Conservation (phyloP, 306 rosid genomes). For the Amphicarpaea edgeworthii region DNA sequence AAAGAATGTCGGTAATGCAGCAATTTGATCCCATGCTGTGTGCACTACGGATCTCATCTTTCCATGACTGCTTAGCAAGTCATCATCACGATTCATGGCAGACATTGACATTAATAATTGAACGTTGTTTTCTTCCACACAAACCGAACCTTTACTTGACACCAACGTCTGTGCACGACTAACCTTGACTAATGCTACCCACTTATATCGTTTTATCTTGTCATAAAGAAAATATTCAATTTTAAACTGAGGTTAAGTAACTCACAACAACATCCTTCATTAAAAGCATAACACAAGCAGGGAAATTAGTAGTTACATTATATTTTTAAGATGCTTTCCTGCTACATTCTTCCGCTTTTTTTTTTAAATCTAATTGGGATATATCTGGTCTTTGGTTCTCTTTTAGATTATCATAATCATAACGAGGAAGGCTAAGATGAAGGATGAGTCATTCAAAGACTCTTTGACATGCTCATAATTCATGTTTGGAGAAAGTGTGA, state of each 20-base stretch:
- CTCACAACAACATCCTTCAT: neutral
- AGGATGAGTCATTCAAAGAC: too few species aligned
- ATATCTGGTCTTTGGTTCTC: too few species aligned
- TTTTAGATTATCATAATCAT: too few species aligned
- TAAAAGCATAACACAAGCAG: neutral
- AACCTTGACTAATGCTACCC: neutral
- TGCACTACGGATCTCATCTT: slow-evolving; percentile 10
- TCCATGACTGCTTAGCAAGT: neutral
- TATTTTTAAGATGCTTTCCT: too few species aligned
- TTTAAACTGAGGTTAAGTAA: neutral
- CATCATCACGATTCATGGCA: slow-evolving; percentile 38
- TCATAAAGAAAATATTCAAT: slow-evolving; percentile 4
- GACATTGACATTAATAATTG: slow-evolving; percentile 46
- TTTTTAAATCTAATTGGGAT: too few species aligned
- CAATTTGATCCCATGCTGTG: neutral
- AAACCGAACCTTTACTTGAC: slow-evolving; percentile 11
- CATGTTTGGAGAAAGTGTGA: too few species aligned
- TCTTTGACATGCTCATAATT: too few species aligned
- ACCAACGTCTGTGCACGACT: slow-evolving; percentile 44
- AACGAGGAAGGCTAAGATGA: too few species aligned
- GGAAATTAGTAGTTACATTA: too few species aligned
- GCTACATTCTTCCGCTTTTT: too few species aligned
- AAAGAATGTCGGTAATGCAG: slow-evolving; percentile 43
- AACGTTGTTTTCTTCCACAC: slow-evolving; percentile 19
- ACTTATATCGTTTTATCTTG: neutral